phyloP scores from a whole-genome alignment of 257 asterid genomes.

The Solanum appendiculatum region DNA sequence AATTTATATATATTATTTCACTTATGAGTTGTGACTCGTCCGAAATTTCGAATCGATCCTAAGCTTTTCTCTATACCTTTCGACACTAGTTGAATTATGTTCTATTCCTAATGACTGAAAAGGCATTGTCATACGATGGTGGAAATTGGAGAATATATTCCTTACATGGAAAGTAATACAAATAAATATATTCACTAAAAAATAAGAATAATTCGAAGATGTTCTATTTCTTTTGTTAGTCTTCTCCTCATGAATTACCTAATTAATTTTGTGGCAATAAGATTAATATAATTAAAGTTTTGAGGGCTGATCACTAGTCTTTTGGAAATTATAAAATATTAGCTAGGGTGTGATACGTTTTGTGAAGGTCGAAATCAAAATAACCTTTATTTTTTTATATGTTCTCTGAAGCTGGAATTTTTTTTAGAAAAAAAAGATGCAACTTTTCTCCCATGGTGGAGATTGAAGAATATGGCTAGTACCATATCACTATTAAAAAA shows the following conservation, averaged over 20 bases:
- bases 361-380: neutral
- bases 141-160: neutral
- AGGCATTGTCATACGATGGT: neutral
- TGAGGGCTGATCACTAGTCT: neutral
- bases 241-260: too few species aligned
- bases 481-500: neutral
- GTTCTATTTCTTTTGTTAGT: neutral
- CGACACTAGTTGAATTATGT: neutral
- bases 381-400: neutral
- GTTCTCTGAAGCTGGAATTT: too few species aligned
- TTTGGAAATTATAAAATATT: neutral
- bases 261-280: neutral
- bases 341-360: too few species aligned
- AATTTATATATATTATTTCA: too few species aligned
- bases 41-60: accelerated
- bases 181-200: neutral
- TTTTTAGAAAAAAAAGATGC: too few species aligned
- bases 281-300: too few species aligned
- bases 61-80: neutral
- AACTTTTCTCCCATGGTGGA: neutral
- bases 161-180: neutral
- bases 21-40: neutral
- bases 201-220: too few species aligned
- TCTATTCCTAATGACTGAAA: neutral
- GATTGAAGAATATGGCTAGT: neutral